Base-by-base conservation (phyloP, 345 rosid species). In the Brassica carinata region DNA sequence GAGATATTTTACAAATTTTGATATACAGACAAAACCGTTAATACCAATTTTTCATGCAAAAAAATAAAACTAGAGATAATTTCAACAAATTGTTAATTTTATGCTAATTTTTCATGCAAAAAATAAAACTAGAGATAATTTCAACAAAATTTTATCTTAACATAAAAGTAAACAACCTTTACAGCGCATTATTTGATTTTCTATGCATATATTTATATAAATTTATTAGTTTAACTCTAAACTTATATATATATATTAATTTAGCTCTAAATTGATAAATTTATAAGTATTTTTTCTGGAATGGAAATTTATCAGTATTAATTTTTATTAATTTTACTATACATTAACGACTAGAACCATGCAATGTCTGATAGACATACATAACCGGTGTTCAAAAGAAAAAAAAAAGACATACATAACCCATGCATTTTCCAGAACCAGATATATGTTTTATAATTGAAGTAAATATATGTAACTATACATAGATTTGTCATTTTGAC, bases 401-500 rank as follows among this genome's bases (percentile, higher is more conserved):
- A 23, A 23, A 19, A 19, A 23, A 23, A 23, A 76, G 29, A 18
- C 17, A 76, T 18, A 17, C 57, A 63, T 76, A 68, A 59, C 3
- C 30, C 15, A 11, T 59, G 45, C 43, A 27, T 58, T 66, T 65
- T 43, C 62, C 1, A 64, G 17, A 8, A 64, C 27, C 72, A 67
- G 10, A 58, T 77, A 59, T 30, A 45, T 31, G 27, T 30, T 59
- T 33, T 59, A 9, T 8, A 64, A 33, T 55, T 34, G 7, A 9
- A 58, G 64, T 9, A 38, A 30, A 33, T n/a, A n/a, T 33, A 23
- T n/a, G 10, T 31, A 57, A 34, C 14, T 66, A 10, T 19, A 53
- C 10, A 15, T 15, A 65, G 69, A 80, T 61, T 23, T 69, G 74
- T 23, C 74, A 45, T 31, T 34, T 80, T 68, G 64, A 48, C 79